phyloP scores from a whole-genome alignment of 805 yeast species.

The Kazachstania martiniae region DNA sequence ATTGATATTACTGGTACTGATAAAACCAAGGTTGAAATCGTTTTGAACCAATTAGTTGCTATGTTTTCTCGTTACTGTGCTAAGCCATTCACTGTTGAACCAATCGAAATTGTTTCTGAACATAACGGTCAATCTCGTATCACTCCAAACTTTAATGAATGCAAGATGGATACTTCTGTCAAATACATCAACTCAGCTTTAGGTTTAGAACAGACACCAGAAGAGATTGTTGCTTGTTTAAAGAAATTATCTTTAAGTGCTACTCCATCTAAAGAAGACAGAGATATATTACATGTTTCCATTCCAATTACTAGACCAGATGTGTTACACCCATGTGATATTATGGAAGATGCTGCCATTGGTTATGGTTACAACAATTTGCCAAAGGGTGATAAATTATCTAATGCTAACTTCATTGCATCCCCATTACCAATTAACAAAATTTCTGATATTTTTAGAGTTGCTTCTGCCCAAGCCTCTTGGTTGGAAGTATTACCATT shows the following conservation, averaged over 20 bases:
- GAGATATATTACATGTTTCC: constrained; percentile 43
- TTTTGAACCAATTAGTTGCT: constrained; percentile 82
- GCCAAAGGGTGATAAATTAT: constrained; percentile 64
- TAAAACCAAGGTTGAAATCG: constrained; percentile 86
- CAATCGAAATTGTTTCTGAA: constrained; percentile 71
- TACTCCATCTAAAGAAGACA: constrained; percentile 32
- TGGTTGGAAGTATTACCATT: constrained; percentile 95
- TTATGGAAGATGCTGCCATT: constrained; percentile 97
- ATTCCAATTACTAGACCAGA: constrained; percentile 96
- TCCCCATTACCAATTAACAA: constrained; percentile 86
- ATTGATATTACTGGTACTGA: constrained; percentile 94
- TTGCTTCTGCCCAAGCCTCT: constrained; percentile 87
- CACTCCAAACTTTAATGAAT: constrained; percentile 62
- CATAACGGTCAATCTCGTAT: constrained; percentile 70
- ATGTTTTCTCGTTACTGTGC: constrained; percentile 88
- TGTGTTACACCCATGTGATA: constrained; percentile 91
- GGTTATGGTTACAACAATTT: constrained; percentile 91
- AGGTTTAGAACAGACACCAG: constrained; percentile 65
- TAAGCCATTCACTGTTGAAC: constrained; percentile 79
- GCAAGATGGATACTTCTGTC: constrained; percentile 62
- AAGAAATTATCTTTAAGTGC: constrained; percentile 75
- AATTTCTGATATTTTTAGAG: constrained; percentile 79
- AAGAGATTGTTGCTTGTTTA: constrained; percentile 58
- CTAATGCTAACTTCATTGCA: constrained; percentile 68
- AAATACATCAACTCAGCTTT: constrained; percentile 84